Conservation (phyloP, 139 green algal genomes). For the Asterochloris erici region DNA sequence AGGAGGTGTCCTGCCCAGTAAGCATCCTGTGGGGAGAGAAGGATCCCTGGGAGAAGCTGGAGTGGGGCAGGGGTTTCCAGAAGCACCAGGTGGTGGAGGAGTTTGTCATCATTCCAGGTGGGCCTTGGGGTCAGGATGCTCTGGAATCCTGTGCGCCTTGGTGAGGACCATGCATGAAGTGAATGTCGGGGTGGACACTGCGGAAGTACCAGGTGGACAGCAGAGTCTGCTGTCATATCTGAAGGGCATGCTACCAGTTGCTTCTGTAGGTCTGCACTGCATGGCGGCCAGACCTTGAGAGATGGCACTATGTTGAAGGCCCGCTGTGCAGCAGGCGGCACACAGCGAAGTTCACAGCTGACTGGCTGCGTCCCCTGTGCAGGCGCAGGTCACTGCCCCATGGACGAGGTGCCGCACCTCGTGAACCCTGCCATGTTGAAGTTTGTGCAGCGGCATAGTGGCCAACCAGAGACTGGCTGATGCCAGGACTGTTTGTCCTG, state of each 20-base stretch:
- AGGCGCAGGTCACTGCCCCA: slow-evolving; percentile 86
- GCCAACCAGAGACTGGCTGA: no score
- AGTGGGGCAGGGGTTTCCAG: slow-evolving; percentile 61
- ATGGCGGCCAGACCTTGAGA: neutral
- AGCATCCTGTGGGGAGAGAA: slow-evolving; percentile 48
- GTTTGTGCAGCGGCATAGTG: slow-evolving; percentile 57
- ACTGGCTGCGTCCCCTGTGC: neutral
- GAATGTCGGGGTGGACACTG: no score
- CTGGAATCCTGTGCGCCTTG: no score
- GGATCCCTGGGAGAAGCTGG: slow-evolving; percentile 89
- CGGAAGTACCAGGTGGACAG: no score
- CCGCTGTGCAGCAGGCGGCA: neutral
- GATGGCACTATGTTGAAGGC: neutral
- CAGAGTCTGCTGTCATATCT: no score
- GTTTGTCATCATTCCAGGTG: slow-evolving; percentile 77
- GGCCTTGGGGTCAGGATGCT: neutral
- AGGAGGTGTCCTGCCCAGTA: slow-evolving; percentile 26
- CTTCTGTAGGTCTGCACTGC: neutral
- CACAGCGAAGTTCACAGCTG: neutral
- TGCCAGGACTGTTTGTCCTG: no score
- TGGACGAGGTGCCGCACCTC: slow-evolving; percentile 78
- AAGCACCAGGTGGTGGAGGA: slow-evolving; percentile 62
- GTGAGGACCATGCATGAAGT: no score
- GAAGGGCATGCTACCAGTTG: neutral
- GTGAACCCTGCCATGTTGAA: slow-evolving; percentile 87